Evolutionary conservation across 2,329 filamentous ascomycete genomes (phyloP).

Genomic region (Achaetomium macrosporum): DNA sequence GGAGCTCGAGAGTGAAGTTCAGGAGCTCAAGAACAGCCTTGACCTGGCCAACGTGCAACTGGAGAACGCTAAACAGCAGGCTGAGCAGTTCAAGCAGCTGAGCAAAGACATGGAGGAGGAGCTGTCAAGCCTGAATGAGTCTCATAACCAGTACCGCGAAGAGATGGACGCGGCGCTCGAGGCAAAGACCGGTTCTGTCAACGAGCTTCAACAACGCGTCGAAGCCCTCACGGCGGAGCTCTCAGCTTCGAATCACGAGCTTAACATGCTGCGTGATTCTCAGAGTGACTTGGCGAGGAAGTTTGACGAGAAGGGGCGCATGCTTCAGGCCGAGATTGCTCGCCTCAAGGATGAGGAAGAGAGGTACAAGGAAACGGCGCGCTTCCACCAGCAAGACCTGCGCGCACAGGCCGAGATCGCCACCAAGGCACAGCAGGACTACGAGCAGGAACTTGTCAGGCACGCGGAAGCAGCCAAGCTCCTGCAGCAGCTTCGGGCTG

Average conservation of each 20-base stretch:
- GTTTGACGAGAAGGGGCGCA: constrained; percentile 75
- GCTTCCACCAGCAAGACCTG: constrained; percentile 84
- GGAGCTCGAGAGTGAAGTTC: constrained; percentile 75
- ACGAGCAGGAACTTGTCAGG: constrained; percentile 89
- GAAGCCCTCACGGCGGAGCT: constrained; percentile 82
- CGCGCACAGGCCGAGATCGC: constrained; percentile 92
- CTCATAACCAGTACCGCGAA: constrained; percentile 80
- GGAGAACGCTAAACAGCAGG: constrained; percentile 72
- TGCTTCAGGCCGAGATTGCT: constrained; percentile 70
- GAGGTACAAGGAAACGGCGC: constrained; percentile 69
- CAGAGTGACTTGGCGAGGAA: constrained; percentile 67
- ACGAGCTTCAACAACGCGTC: constrained; percentile 74
- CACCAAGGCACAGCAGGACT: constrained; percentile 86
- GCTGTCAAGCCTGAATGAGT: constrained; percentile 68
- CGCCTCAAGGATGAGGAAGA: constrained; percentile 80
- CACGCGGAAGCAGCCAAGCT: constrained; percentile 91
- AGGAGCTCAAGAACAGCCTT: constrained; percentile 80
- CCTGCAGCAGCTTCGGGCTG: constrained; percentile 69
- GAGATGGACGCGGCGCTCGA: constrained; percentile 72
- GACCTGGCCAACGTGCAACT: constrained; percentile 76
- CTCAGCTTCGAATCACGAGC: constrained; percentile 71
- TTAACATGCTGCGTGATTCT: constrained; percentile 72
- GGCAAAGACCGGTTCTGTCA: constrained; percentile 73
- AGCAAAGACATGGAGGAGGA: constrained; percentile 85
- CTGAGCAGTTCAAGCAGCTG: constrained; percentile 83